Evolutionary conservation across 495 filamentous ascomycete genomes (phyloP).

Genomic region (Melanomma pulvis-pyrius): DNA sequence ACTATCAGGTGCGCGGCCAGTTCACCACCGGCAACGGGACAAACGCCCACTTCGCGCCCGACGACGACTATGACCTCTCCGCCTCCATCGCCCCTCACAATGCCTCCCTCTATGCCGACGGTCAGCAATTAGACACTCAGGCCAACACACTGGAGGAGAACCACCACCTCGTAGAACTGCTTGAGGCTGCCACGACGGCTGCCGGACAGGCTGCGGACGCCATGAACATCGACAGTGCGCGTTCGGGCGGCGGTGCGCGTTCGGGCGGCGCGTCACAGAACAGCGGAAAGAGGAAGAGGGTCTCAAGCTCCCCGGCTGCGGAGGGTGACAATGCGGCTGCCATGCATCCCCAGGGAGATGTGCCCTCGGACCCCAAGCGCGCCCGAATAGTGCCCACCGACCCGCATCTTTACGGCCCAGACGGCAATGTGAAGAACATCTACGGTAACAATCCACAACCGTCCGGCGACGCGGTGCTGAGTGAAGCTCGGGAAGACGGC

Average conservation of each 20-base stretch:
- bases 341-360: background rate
- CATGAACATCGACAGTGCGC: slow-evolving; percentile 52
- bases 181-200: slow-evolving; percentile 58
- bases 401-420: slow-evolving; percentile 12
- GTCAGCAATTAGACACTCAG: slow-evolving; percentile 12
- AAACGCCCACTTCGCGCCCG: slow-evolving; percentile 26
- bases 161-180: slow-evolving; percentile 55
- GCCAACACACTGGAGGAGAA: slow-evolving; percentile 19
- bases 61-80: slow-evolving; percentile 28
- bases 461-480: slow-evolving; percentile 40
- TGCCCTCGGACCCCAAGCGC: slow-evolving; percentile 17
- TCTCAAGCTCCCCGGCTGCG: slow-evolving; percentile 10
- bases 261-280: slow-evolving; percentile 44
- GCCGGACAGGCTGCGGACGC: slow-evolving; percentile 52
- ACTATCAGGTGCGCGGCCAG: slow-evolving; percentile 36
- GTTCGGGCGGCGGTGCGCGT: too few relatives aligned
- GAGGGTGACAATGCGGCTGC: background rate
- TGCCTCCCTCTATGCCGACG: slow-evolving; percentile 23
- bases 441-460: slow-evolving; percentile 2
- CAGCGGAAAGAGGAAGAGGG: slow-evolving; percentile 41
- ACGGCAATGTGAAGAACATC: background rate
- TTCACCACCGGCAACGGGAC: slow-evolving; percentile 13
- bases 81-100: slow-evolving; percentile 10
- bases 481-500: slow-evolving; percentile 55
- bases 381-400: slow-evolving; percentile 11